Base-by-base conservation (phyloP, 2,329 filamentous ascomycete species). In the Ophiostoma ips region DNA sequence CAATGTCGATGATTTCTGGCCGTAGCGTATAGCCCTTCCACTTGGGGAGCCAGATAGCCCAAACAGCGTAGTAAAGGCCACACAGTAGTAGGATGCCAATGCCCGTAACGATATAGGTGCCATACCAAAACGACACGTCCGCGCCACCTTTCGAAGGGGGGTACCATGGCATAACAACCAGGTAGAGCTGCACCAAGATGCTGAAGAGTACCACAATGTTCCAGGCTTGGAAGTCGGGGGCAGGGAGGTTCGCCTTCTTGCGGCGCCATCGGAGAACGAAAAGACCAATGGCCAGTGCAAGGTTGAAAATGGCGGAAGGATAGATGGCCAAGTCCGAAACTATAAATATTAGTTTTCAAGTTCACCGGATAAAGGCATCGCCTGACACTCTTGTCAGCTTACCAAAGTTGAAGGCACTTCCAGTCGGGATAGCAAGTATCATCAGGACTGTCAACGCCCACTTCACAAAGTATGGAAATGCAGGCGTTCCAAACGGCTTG, bases 71-170 rank as follows among this genome's bases (percentile, higher is more conserved):
- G 11, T 44, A 44, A 11, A 44, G 28, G 8, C 41, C 41, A 15
- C 18, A 37, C 48, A n/a, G 28, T 13, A 16, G 4, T 15, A 43
- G 31, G 30, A 74, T 76, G 68, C 62, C 79, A 51, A 86, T 71
- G 0, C 82, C 81, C 0, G 77, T 73, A 0, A 79, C 74, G 18
- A 75, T 72, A 56, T 86, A 85, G 0, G 81, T 85, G 1, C 71
- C 81, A 55, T 86, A 87, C 76, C 78, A 87, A 62, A 87, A 87
- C 49, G 75, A 81, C 1, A 85, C 81, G 50, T 81, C 76, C 0
- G 81, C 82, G 0, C 73, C 76, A 33, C 82, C 82, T 0, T 67
- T 71, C 1, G 69, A 67, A 0, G 83, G 83, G 2, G 82, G 83
- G 55, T 79, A 82, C 83, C 82, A 87, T 0, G 83, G 82, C 71